phyloP scores from a whole-genome alignment of 1,284 basidiomycete genomes.

The Rugosomyces carneus region DNA sequence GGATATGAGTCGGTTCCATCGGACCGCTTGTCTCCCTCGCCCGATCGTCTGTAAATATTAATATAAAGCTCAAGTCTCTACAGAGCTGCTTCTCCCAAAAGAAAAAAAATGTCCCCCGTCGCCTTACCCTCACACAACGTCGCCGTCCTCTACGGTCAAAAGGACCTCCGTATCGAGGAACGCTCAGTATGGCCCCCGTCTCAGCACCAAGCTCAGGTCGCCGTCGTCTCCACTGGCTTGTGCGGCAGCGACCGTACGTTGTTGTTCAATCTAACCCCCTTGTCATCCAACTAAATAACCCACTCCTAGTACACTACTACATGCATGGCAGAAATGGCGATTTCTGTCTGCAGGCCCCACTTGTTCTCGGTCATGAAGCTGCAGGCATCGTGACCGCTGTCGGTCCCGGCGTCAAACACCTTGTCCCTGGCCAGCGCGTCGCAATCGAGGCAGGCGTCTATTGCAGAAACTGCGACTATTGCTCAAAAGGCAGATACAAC shows the following conservation, averaged over 20 bases:
- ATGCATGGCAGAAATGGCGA: conserved; percentile 85
- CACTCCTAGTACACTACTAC: conserved; percentile 78
- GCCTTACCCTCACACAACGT: conserved; percentile 52
- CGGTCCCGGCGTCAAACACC: conserved; percentile 55
- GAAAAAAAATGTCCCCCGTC: conserved; percentile 47
- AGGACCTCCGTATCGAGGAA: conserved; percentile 67
- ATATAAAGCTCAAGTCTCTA: too few species aligned
- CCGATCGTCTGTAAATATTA: conserved; percentile 19
- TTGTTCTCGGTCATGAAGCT: conserved; percentile 91
- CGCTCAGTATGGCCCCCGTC: conserved; percentile 64
- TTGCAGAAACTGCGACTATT: conserved; percentile 70
- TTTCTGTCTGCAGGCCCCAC: conserved; percentile 76
- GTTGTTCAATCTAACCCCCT: neutral
- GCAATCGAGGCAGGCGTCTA: conserved; percentile 92
- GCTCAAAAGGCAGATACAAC: conserved; percentile 83
- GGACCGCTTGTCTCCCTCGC: conserved; percentile 12
- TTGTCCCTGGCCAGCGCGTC: conserved; percentile 82
- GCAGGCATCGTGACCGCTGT: conserved; percentile 77
- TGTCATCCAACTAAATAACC: conserved; percentile 5
- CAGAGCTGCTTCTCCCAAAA: conserved; percentile 14
- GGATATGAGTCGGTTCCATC: conserved; percentile 13
- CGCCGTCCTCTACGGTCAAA: conserved; percentile 66
- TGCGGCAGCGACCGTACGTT: conserved; percentile 85
- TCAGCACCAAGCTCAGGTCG: conserved; percentile 65
- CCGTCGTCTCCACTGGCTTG: conserved; percentile 78